Evolutionary conservation across 768 basidiomycete species (phyloP).

Genomic region (Postia placenta): DNA sequence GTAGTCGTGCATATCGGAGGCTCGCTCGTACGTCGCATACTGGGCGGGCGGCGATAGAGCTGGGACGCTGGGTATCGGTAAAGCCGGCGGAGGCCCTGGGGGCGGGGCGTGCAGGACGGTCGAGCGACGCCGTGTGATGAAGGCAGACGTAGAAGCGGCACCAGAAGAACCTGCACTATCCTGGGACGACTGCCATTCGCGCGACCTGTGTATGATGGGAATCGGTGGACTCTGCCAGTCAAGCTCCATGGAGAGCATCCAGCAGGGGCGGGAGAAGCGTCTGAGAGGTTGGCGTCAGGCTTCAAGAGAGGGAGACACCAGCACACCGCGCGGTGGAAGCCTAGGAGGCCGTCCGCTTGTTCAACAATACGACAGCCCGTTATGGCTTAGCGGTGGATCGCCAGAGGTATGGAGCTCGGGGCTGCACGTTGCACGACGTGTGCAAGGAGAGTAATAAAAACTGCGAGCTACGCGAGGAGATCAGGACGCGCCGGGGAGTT

Average conservation of each 20-base stretch:
- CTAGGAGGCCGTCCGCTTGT: constrained; percentile 13
- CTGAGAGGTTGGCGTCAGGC: neutral
- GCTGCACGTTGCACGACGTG: neutral
- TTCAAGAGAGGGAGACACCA: neutral
- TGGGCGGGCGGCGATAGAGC: constrained; percentile 22
- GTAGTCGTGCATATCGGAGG: constrained; percentile 14
- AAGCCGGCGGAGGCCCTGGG: constrained; percentile 63
- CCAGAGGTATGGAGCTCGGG: neutral
- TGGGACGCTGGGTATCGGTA: constrained; percentile 70
- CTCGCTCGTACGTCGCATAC: constrained; percentile 24
- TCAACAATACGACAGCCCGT: constrained; percentile 14
- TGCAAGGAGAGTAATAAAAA: too few species aligned
- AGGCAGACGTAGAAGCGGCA: constrained; percentile 14
- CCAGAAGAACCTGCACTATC: constrained; percentile 2
- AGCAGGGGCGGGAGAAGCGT: neutral
- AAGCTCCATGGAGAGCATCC: constrained; percentile 17
- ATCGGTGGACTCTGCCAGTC: constrained; percentile 20
- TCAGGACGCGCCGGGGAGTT: neutral
- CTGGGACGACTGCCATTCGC: constrained; percentile 14
- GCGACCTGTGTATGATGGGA: constrained; percentile 18
- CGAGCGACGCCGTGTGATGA: constrained; percentile 59
- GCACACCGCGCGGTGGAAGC: neutral
- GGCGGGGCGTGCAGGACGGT: constrained; percentile 57
- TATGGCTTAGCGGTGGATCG: constrained; percentile 13
- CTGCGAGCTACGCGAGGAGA: neutral